Conservation (phyloP, 495 filamentous ascomycete species). For the Xeromyces bisporus region DNA sequence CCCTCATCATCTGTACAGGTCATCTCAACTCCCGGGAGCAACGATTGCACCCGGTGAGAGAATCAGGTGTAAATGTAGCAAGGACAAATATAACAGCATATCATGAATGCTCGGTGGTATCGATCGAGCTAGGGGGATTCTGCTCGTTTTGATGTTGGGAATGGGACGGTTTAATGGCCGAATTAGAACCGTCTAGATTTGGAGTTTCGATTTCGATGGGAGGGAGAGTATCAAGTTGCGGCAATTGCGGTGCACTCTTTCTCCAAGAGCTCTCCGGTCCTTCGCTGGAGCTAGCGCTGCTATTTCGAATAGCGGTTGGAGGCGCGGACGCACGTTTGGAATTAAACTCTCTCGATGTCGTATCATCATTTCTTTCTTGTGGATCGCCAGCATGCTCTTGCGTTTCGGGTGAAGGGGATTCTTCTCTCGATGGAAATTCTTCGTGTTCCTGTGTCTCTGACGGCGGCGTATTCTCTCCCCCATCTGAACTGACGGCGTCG, state of each 20-base stretch:
- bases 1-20: background rate
- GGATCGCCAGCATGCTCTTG: too few relatives aligned
- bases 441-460: conserved; percentile 2
- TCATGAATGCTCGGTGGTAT: conserved; percentile 1
- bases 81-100: background rate
- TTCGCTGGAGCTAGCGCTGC: background rate
- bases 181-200: background rate
- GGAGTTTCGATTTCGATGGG: background rate
- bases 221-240: background rate
- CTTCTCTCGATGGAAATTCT: conserved; percentile 3
- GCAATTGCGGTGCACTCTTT: background rate
- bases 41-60: too few relatives aligned
- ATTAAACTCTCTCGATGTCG: too few relatives aligned
- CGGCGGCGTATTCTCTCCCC: conserved; percentile 11
- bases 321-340: too few relatives aligned
- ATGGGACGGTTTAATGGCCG: background rate
- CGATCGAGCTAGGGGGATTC: background rate
- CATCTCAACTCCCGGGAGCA: background rate
- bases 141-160: background rate
- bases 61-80: background rate
- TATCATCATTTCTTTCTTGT: too few relatives aligned
- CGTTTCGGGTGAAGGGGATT: background rate
- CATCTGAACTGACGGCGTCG: conserved; percentile 20
- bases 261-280: too few relatives aligned
- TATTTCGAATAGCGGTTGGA: background rate